Evolutionary conservation across 2,329 filamentous ascomycete species (phyloP), one percentile per base, ranked within the genome.

Genomic region (Pyrenophora tritici-repentis): DNA sequence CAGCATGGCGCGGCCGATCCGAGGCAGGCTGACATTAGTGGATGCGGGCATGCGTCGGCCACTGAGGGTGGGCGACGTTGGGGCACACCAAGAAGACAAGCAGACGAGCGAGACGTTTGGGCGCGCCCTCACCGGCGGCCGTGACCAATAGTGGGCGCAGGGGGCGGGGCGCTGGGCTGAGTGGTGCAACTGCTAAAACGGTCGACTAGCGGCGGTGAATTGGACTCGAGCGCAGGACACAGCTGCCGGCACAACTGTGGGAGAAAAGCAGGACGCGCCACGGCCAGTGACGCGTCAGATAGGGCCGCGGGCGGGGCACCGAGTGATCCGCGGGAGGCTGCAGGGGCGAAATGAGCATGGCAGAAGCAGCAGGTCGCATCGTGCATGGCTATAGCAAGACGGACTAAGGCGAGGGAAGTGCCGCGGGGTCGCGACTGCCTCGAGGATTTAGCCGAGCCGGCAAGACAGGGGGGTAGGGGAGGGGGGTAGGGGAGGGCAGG

Each of bases 171-270:
- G 59, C 54, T 52, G 45, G 56, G 54, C 45, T 38, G 53, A 51
- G 42, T 62, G 64, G 62, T 68, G 67, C 64, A 63, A 67, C 62
- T 63, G 65, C 59, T 59, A 62, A 52, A 72, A 71, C 69, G 69
- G 68, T 65, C 59, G 61, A 63, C 67, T 70, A 71, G 63, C 58
- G 57, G 59, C 58, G 42, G 59, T 56, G 55, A 54, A 45, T 38
- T 42, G 53, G 60, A 65, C 56, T 67, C 58, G 67, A 66, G 43
- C 33, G 51, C 42, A 40, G 54, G 34, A 47, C 38, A 50, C 53
- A 52, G 51, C 40, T 36, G 43, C 54, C 60, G 62, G 60, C 54
- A 56, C 47, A 57, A 65, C 47, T 49, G 48, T 56, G 54, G 54
- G 39, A 59, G 55, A 55, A 55, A 37, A 26, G 26, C 26, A 29